Conservation (phyloP, 257 asterid genomes). For the Echites panduratus region DNA sequence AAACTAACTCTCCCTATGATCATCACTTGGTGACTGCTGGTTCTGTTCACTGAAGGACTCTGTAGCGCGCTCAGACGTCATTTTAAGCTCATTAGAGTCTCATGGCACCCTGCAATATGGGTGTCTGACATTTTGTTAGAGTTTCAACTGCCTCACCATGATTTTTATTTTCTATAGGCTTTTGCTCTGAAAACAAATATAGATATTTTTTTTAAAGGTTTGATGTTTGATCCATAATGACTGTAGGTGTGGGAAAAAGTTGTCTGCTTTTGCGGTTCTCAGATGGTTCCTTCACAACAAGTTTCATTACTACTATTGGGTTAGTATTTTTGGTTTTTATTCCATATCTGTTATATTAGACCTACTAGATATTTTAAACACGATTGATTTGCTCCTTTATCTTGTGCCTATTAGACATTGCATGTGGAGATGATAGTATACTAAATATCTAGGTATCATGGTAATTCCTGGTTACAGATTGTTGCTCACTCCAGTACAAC, state of each 20-base stretch:
- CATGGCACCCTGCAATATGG: not conserved
- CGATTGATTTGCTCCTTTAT: not conserved
- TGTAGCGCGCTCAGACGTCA: not conserved
- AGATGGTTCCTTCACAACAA: constrained; percentile 76
- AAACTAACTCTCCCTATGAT: not conserved
- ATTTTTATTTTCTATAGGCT: not conserved
- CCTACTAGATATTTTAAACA: not conserved
- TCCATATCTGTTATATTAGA: not conserved
- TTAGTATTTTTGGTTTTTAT: constrained; percentile 33
- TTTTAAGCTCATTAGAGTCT: not conserved
- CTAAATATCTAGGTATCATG: not conserved
- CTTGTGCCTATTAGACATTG: not conserved
- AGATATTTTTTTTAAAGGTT: not conserved
- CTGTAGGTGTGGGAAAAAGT: constrained; percentile 40
- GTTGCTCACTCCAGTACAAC: too few relatives aligned
- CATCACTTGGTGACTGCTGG: not conserved
- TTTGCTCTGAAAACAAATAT: not conserved
- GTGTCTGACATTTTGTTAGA: not conserved
- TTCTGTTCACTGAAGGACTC: not conserved
- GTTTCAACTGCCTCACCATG: not conserved
- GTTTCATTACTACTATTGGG: constrained; percentile 83
- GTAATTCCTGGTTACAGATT: not conserved
- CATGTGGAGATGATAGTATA: not conserved
- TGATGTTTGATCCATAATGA: constrained; percentile 5
- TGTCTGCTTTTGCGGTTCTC: constrained; percentile 37